These are phyloP conservation scores for Schizopora paradoxa DNA, from an alignment of 1,284 basidiomycete genomes.

Conservation along the genomic window DNA sequence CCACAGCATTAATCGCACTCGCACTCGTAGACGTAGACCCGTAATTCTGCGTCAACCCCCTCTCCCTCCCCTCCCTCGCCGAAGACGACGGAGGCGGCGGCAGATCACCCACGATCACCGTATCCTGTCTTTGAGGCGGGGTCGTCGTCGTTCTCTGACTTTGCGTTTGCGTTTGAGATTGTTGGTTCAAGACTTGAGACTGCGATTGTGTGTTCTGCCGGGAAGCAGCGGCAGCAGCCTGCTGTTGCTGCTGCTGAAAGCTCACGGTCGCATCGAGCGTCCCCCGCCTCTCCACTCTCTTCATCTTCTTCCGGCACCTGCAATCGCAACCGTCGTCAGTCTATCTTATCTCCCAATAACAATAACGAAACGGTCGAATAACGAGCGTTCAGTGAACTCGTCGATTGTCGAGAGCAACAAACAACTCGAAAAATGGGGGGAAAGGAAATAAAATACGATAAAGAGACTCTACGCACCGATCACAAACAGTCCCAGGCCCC, in stretches of 20 bases:
- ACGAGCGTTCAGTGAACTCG: constrained; percentile 8
- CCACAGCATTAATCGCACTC: not conserved
- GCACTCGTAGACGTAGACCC: too few relatives aligned
- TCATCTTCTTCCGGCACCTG: constrained; percentile 81
- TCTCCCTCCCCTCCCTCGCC: too few relatives aligned
- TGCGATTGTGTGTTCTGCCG: constrained; percentile 24
- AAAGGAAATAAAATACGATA: constrained; percentile 6
- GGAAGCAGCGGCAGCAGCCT: constrained; percentile 15
- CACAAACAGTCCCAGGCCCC: constrained; percentile 79
- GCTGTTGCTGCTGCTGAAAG: constrained; percentile 23
- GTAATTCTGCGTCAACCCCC: too few relatives aligned
- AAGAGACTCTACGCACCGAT: constrained; percentile 44
- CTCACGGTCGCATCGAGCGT: constrained; percentile 43
- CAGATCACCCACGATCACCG: not conserved
- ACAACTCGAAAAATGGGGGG: constrained; percentile 5
- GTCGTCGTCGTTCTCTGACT: not conserved
- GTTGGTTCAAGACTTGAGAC: constrained; percentile 1
- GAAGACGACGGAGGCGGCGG: too few relatives aligned
- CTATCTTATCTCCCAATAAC: not conserved
- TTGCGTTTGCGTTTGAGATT: constrained; percentile 1
- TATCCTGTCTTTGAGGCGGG: not conserved
- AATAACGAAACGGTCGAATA: not conserved
- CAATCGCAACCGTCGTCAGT: too few relatives aligned
- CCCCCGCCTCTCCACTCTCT: constrained; percentile 70
- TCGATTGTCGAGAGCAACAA: constrained; percentile 5